Evolutionary conservation across 202 grass and related monocot genomes (phyloP), one percentile per base, ranked within the genome.

Genomic region (Schoenoplectus triqueter): DNA sequence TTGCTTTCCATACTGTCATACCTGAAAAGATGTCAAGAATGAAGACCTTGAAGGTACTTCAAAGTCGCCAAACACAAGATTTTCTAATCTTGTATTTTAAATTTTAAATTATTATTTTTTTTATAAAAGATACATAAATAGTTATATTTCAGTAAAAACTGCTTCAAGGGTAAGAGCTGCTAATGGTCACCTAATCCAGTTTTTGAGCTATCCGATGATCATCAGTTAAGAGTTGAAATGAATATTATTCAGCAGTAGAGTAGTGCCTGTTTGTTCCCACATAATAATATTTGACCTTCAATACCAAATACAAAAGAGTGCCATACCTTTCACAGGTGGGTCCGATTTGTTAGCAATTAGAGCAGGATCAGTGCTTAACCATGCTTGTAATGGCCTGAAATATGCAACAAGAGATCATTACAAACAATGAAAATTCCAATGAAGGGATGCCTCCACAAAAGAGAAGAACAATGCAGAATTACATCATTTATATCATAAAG

Each of bases 321-420:
- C 83, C 42, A 88, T 82, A 98, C 96, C 93, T 95, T 88, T 98
- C 45, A 88, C 87, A 54, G 91, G 93, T 82, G 88, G 47, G 80
- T 98, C 92, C 75, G 86, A 87, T 79, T 92, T 98, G 87, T 90
- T 91, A 86, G 88, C 48, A 72, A 88, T 59, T 41, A 52, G 72
- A 19, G 84, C 84, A 83, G 69, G 91, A 85, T 93, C 89, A 20
- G 73, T 42, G 60, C 41, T 78, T 87, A 98, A 90, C 96, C 96
- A 98, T 79, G 88, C 78, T 85, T 92, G 94, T 69, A 98, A 63
- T 18, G 90, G 81, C 62, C 96, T 98, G 82, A 62, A 83, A 78
- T 31, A 60, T 60, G 54, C 54, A 78, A 39, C 14, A 40, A 60
- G 31, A 18, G 0, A 31, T 22, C 59, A 54, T 15, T 78, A 78